Evolutionary conservation across 306 rosid genomes (phyloP).

Genomic region (Castanea sativa): DNA sequence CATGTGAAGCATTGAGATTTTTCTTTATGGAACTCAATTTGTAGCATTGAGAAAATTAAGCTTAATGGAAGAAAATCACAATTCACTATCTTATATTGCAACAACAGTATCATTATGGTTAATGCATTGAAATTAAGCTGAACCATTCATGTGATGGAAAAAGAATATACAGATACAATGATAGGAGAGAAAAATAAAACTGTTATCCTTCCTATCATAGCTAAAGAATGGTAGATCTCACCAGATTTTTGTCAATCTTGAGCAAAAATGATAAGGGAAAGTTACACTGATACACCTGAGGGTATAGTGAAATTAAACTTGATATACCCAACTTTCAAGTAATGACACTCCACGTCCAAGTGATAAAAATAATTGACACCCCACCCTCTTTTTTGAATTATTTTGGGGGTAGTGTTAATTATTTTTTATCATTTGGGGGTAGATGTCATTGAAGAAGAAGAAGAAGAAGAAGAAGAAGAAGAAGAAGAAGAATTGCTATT

Average conservation of each 20-base stretch:
- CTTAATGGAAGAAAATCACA: not conserved
- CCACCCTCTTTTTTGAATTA: no score
- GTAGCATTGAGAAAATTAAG: not conserved
- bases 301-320: no score
- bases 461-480: no score
- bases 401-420: no score
- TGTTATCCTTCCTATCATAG: not conserved
- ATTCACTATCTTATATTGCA: not conserved
- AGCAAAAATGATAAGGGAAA: not conserved
- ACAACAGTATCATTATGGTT: not conserved
- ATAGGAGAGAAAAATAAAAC: no score
- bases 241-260: not conserved
- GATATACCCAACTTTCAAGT: no score
- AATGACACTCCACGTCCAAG: no score
- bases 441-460: no score
- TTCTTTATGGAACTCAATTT: not conserved
- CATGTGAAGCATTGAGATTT: not conserved
- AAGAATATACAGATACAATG: not conserved
- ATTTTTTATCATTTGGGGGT: no score
- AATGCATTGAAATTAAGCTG: not conserved
- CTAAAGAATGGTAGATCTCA: not conserved
- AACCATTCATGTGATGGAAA: not conserved
- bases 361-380: no score
- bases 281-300: no score
- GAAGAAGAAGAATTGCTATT: no score